Evolutionary conservation across 495 filamentous ascomycete species (phyloP), one percentile per base, ranked within the genome.

Genomic region (Penicillium waksmanii): DNA sequence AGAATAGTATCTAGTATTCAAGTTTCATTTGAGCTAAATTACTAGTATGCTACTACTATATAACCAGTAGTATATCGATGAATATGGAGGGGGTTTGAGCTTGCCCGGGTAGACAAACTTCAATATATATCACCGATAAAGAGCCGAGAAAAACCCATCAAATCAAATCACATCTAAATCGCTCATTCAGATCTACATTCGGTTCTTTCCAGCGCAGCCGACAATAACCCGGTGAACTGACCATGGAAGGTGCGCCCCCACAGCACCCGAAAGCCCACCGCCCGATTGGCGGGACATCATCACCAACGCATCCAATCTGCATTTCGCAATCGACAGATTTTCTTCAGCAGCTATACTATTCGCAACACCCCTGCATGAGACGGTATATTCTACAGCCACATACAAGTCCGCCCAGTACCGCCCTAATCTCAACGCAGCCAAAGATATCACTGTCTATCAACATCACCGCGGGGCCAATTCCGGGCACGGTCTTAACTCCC

Each of bases 291-390:
- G 42, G 42, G 9, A 43, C 13, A 43, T 6, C 40, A 58, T 61
- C 51, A 33, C 33, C 12, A 58, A 49, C 63, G 53, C 53, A 63
- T 48, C 56, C 53, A 50, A 48, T 48, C 23, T 48, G 51, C 48
- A 55, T 63, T 63, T 56, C 60, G 49, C 61, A 52, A 19, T 5
- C 15, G 21, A 23, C 46, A 23, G 18, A 23, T 56, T 38, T 46
- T 49, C 10, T 9, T 57, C 2, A 18, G 25, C 25, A 38, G 48
- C 47, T 51, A 38, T 43, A 47, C 46, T 43, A 47, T 51, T 48
- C 34, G 44, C 46, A 35, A 55, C 53, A 19, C 10, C 42, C 27
- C 49, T 51, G 46, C 46, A 48, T 48, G 10, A 23, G 10, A 19
- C 23, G 21, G 8, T 9, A 12, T 44, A 44, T 21, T 44, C 42